phyloP scores from a whole-genome alignment of 768 basidiomycete genomes.

The Russula griseocarnosa region DNA sequence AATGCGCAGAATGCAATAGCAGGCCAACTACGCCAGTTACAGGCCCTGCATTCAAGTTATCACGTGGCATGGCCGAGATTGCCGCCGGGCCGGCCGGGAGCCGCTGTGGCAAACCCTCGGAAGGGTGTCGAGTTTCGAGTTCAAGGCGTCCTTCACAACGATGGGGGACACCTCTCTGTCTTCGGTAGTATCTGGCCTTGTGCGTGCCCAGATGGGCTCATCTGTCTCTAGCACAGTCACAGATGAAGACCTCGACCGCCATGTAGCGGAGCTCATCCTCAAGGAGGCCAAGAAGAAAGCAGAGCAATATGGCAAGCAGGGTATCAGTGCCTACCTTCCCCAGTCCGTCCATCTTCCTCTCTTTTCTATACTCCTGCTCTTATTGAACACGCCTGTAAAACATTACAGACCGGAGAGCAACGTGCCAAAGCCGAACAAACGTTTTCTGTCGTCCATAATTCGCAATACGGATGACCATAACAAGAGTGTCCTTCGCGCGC shows the following conservation, averaged over 20 bases:
- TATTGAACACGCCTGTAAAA: slow-evolving; percentile 4
- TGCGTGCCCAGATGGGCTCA: slow-evolving; percentile 72
- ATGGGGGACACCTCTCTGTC: slow-evolving; percentile 61
- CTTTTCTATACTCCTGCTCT: background rate
- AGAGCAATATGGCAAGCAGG: slow-evolving; percentile 68
- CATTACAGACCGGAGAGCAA: slow-evolving; percentile 56
- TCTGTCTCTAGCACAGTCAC: slow-evolving; percentile 54
- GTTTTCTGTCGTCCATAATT: slow-evolving; percentile 81
- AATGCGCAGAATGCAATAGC: no score
- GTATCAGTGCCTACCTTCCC: slow-evolving; percentile 73
- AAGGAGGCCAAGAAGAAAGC: slow-evolving; percentile 93
- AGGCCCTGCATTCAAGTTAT: no score
- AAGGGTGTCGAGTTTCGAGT: background rate
- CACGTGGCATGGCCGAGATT: background rate
- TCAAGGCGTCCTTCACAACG: background rate
- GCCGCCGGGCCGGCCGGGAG: slow-evolving; percentile 8
- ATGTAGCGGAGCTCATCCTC: slow-evolving; percentile 88
- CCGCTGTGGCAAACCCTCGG: background rate
- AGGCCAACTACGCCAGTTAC: no score
- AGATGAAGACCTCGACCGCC: slow-evolving; percentile 86
- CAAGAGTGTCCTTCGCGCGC: slow-evolving; percentile 70
- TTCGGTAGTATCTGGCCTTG: slow-evolving; percentile 77
- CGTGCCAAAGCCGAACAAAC: slow-evolving; percentile 77
- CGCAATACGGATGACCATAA: slow-evolving; percentile 96
- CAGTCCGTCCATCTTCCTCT: slow-evolving; percentile 38